Conservation (phyloP, 257 asterid species). For the Gentiana straminea region DNA sequence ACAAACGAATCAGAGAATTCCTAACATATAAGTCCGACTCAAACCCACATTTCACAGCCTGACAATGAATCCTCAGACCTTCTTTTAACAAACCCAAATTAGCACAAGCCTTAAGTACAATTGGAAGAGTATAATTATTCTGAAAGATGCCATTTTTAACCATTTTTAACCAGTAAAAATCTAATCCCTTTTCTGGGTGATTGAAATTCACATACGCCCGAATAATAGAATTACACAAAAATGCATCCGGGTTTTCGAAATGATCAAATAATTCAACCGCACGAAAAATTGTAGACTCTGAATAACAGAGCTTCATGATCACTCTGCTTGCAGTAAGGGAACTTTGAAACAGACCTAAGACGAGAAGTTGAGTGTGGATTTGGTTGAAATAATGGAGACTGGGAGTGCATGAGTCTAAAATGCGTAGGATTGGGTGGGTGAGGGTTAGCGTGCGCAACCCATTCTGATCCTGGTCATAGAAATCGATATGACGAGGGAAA, state of each 20-base stretch:
- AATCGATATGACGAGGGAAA: constrained; percentile 5
- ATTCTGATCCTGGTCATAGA: constrained; percentile 4
- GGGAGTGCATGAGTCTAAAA: constrained; percentile 14
- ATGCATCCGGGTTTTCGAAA: constrained; percentile 31
- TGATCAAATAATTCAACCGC: constrained; percentile 17
- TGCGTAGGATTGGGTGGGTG: constrained; percentile 23
- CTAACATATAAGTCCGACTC: constrained; percentile 26
- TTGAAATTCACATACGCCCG: constrained; percentile 18
- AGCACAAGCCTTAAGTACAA: constrained; percentile 25
- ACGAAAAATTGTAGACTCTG: constrained; percentile 2
- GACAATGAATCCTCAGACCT: constrained; percentile 22
- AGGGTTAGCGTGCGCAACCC: constrained; percentile 13
- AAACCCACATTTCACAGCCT: constrained; percentile 22
- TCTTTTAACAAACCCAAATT: constrained; percentile 16
- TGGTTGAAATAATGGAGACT: constrained; percentile 17
- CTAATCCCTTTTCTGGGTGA: constrained; percentile 17
- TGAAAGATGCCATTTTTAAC: constrained; percentile 19
- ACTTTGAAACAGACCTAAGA: constrained; percentile 23
- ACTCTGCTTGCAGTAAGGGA: constrained; percentile 26
- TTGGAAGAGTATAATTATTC: constrained; percentile 28
- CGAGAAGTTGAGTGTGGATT: constrained; percentile 23
- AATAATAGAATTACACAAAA: constrained; percentile 24
- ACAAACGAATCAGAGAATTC: constrained; percentile 23
- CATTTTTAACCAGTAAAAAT: constrained; percentile 21
- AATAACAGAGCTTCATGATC: constrained; percentile 23